Evolutionary conservation across 495 filamentous ascomycete species (phyloP).

Genomic region (Gamarada debralockiae): DNA sequence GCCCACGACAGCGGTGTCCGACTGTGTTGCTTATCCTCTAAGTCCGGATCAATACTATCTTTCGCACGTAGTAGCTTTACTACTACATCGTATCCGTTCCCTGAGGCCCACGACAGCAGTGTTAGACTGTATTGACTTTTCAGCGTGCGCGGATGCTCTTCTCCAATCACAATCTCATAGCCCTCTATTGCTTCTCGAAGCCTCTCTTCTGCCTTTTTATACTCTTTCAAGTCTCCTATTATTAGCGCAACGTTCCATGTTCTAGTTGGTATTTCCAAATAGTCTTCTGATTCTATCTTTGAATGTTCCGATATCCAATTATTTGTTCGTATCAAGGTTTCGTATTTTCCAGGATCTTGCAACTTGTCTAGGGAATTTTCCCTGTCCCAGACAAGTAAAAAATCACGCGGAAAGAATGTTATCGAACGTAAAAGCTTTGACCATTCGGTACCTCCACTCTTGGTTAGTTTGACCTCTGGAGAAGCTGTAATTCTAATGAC

Average conservation of each 20-base stretch:
- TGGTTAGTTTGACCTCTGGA: too few relatives aligned
- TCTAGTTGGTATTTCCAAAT: conserved; percentile 16
- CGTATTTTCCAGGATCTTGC: conserved; percentile 13
- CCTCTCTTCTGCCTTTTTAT: conserved; percentile 20
- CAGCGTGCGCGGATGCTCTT: conserved; percentile 8
- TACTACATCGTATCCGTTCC: not conserved
- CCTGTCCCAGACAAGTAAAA: conserved; percentile 26
- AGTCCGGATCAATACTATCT: not conserved
- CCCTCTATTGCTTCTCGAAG: conserved; percentile 15
- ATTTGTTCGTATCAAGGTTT: conserved; percentile 8
- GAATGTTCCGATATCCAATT: conserved; percentile 2
- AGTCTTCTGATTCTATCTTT: not conserved
- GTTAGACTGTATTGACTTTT: not conserved
- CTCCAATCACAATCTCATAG: not conserved
- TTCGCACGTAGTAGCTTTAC: not conserved
- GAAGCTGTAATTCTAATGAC: conserved; percentile 23
- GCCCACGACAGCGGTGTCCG: not conserved
- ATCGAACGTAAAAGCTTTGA: conserved; percentile 6
- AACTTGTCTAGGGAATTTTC: conserved; percentile 3
- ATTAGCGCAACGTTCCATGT: conserved; percentile 16
- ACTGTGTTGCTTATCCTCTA: not conserved
- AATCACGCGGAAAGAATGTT: conserved; percentile 16
- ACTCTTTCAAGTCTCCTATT: conserved; percentile 15
- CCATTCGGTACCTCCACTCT: not conserved
- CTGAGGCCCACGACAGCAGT: not conserved